Base-by-base conservation (phyloP, 164 flowering plant genomes). In the Aristolochia contorta region DNA sequence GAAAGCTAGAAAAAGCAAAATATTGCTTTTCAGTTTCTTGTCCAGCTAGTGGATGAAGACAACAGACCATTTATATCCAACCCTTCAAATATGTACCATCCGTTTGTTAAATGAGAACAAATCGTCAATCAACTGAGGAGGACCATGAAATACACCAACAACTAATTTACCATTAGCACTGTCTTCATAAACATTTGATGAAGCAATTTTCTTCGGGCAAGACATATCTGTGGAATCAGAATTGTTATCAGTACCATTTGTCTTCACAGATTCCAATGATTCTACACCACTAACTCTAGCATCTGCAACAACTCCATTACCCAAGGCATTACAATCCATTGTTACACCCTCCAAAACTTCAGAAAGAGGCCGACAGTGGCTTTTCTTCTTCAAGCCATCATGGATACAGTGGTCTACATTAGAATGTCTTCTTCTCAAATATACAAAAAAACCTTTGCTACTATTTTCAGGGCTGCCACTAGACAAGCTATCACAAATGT, bases 261-360 rank as follows among this genome's bases (percentile, higher is more conserved):
- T 67, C 58, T 59, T 65, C 64, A 71, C 75, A 24, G 82, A 75
- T 43, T 77, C 83, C 53, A 70, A 66, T 33, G 80, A 73, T 54
- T 77, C 86, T 48, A 80, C 37, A 50, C 65, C 78, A 54, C 79
- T 72, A 68, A 67, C 68, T 60, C 77, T 81, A 62, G 72, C 63
- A 43, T 82, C 79, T 58, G 80, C 72, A 37, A 75, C 61, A 70
- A 70, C 67, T 51, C 75, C 69, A 57, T 84, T 79, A 69, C 82
- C 79, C 52, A 68, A 59, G 58, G 83, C 71, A 60, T 91, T 91
- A 70, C 82, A 83, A 64, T 82, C 71, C 24, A 89, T 84, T 92
- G 80, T 75, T 12, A 82, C 72, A 62, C 54, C 71, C 63, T 75
- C 68, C 60, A 75, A 64, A 48, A 79, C 79, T 70, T 82, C 72